These are phyloP conservation scores for Plasmopara viticola DNA, from an alignment of 352 stramenopile genomes.

Conservation along the genomic window DNA sequence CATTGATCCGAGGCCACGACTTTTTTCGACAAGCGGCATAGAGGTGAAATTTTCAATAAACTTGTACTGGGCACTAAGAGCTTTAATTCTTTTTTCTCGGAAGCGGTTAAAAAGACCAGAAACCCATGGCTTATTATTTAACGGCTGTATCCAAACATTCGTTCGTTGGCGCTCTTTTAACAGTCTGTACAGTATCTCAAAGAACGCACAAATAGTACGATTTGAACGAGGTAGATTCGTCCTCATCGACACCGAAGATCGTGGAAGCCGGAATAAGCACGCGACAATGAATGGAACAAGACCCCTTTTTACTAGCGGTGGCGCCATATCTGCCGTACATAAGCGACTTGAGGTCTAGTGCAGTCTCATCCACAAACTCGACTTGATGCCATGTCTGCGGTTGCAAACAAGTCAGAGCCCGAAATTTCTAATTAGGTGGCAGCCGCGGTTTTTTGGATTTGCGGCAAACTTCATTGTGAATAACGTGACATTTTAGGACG, in stretches of 20 bases:
- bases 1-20: not conserved
- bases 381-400: slow-evolving; percentile 6
- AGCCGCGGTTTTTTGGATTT: slow-evolving; percentile 1
- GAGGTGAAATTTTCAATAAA: not conserved
- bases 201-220: too few species aligned
- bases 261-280: slow-evolving; percentile 4
- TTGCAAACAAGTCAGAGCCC: slow-evolving; percentile 14
- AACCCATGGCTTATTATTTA: not conserved
- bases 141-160: too few species aligned
- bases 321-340: not conserved
- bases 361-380: slow-evolving; percentile 4
- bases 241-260: slow-evolving; percentile 6
- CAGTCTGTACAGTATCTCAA: too few species aligned
- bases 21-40: not conserved
- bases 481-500: slow-evolving; percentile 3
- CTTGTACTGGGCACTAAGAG: not conserved
- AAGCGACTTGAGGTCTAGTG: not conserved
- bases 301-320: too few species aligned
- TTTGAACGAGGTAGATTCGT: not conserved
- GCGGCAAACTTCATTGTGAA: slow-evolving; percentile 2
- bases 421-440: slow-evolving; percentile 7
- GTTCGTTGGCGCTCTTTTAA: too few species aligned
- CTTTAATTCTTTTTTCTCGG: not conserved
- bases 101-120: not conserved
- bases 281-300: not conserved